Conservation (phyloP, 2,329 filamentous ascomycete species). For the Cladosporium sp. region DNA sequence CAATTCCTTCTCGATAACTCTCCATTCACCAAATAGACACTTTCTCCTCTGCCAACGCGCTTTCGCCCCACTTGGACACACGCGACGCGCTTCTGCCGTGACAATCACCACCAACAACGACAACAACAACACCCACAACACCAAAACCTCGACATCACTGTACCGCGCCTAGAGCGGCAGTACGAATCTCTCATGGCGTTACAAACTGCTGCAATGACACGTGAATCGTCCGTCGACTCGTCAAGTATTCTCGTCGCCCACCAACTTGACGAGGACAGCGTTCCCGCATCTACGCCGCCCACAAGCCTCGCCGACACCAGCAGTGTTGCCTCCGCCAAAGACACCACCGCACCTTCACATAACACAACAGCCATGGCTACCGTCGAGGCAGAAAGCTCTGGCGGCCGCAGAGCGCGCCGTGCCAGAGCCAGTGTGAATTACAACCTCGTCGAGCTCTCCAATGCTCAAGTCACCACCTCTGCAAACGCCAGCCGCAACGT, state of each 20-base stretch:
- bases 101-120: too few species aligned
- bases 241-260: constrained; percentile 38
- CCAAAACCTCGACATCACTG: too few species aligned
- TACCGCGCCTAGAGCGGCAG: too few species aligned
- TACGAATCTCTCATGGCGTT: too few species aligned
- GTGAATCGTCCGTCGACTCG: constrained; percentile 37
- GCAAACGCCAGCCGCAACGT: constrained; percentile 41
- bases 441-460: constrained; percentile 43
- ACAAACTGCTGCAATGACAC: constrained; percentile 18
- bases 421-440: constrained; percentile 57
- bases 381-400: constrained; percentile 16
- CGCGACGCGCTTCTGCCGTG: too few species aligned
- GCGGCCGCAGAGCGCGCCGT: constrained; percentile 49
- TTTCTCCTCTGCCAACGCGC: too few species aligned
- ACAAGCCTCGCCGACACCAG: constrained; percentile 61
- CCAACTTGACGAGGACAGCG: constrained; percentile 36
- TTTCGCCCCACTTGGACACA: too few species aligned
- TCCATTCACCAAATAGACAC: too few species aligned
- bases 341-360: constrained; percentile 21
- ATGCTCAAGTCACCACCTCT: constrained; percentile 21
- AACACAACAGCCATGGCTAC: constrained; percentile 23
- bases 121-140: too few species aligned
- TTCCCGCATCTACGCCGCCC: constrained; percentile 57
- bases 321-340: constrained; percentile 45
- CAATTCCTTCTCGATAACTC: too few species aligned